Evolutionary conservation across 2,329 filamentous ascomycete genomes (phyloP), one percentile per base, ranked within the genome.

Genomic region (Cryphonectria parasitica): DNA sequence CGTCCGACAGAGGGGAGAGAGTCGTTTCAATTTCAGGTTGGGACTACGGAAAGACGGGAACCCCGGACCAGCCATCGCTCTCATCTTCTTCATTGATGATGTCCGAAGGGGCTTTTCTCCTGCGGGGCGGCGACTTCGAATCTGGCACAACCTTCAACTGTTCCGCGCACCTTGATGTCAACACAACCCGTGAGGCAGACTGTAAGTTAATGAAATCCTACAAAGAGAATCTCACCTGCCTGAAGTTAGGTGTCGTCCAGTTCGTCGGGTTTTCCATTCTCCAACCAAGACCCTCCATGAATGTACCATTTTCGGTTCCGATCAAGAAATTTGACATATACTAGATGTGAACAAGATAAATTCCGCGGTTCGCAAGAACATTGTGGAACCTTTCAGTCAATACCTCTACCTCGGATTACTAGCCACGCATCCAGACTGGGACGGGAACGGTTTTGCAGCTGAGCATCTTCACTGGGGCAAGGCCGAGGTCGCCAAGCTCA

Each of bases 341-440:
- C 2, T 11, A 61, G 58, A 39, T 39, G 5, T 2, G 17, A 19
- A 61, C 10, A 34, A 39, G 10, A 22, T 64, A 2, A 10, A 3
- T 6, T 17, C 43, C 34, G 63, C 43, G 8, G 15, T 52, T 17
- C 31, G 56, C 10, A 68, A 64, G 22, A 70, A 56, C 43, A 61
- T 72, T 10, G 1, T 22, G 4, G 31, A 49, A 19, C 61, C 68
- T 11, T 41, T 66, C 43, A 49, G 36, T 15, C 31, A 25, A n/a
- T 66, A 70, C 31, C 11, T 72, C 25, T 43, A 58, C 8, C 71
- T 72, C 1, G 54, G 17, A 1, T 56, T 72, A 11, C 68, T 72
- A 11, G 71, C 71, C 15, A 72, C 71, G 22, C 68, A 72, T 28
- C 71, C 68, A 17, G 52, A 56, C 17, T 72, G 71, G 71, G 71